Evolutionary conservation across 1,284 basidiomycete species (phyloP).

Genomic region (Melampsora larici-populina): DNA sequence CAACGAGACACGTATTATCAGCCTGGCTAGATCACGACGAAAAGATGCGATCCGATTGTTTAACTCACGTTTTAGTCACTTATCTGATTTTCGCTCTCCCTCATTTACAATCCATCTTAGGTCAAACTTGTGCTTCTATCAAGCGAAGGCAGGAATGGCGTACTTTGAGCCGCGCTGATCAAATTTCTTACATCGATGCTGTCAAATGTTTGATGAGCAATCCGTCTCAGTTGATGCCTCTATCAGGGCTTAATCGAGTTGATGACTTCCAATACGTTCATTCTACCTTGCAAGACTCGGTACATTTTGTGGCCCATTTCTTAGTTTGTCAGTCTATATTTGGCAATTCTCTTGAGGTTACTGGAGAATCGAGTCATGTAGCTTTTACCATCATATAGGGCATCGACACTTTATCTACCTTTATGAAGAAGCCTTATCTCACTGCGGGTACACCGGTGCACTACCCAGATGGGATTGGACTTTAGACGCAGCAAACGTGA

Average conservation of each 20-base stretch:
- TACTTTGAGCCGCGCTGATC: slow-evolving; percentile 4
- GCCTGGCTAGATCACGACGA: too few relatives aligned
- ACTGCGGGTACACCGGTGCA: slow-evolving; percentile 22
- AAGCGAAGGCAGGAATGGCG: slow-evolving; percentile 34
- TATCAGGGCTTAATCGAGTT: slow-evolving; percentile 9
- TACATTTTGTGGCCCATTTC: slow-evolving; percentile 39
- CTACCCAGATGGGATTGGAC: slow-evolving; percentile 39
- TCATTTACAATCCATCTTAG: not conserved
- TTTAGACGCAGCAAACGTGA: slow-evolving; percentile 23
- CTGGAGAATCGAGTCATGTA: not conserved
- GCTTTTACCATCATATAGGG: slow-evolving; percentile 19
- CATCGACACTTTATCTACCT: slow-evolving; percentile 39
- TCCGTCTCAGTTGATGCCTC: slow-evolving; percentile 15
- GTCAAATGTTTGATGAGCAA: slow-evolving; percentile 34
- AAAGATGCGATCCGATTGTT: too few relatives aligned
- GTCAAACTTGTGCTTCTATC: slow-evolving; percentile 20
- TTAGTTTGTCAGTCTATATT: slow-evolving; percentile 19
- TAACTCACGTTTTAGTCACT: too few relatives aligned
- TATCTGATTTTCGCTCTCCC: too few relatives aligned
- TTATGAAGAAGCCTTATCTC: slow-evolving; percentile 21
- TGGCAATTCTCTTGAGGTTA: not conserved
- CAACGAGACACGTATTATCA: too few relatives aligned
- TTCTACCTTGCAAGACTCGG: slow-evolving; percentile 13
- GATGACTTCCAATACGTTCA: slow-evolving; percentile 43
- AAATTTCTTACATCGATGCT: slow-evolving; percentile 40